These are phyloP conservation scores for Pinus taeda DNA, from an alignment of 75 land plant species.

Conservation along the genomic window DNA sequence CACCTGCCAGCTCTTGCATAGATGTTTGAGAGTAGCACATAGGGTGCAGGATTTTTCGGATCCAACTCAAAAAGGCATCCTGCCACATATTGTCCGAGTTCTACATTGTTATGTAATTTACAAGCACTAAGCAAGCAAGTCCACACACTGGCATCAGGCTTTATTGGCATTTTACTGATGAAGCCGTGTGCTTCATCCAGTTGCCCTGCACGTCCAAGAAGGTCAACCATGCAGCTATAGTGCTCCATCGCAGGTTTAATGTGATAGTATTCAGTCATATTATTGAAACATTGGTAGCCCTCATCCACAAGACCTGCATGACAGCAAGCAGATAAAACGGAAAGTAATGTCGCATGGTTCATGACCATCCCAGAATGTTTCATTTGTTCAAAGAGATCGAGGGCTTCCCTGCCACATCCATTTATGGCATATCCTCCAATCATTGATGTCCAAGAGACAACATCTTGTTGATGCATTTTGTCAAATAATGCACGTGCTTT, in stretches of 20 bases:
- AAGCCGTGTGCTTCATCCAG: slow-evolving; percentile 2
- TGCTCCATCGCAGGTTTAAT: slow-evolving; percentile 20
- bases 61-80: slow-evolving; percentile 2
- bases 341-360: background rate
- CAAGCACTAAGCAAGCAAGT: slow-evolving; percentile 11
- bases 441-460: slow-evolving; percentile 9
- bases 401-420: background rate
- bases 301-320: slow-evolving; percentile 17
- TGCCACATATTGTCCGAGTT: slow-evolving; percentile 4
- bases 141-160: slow-evolving; percentile 9
- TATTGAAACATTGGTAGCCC: slow-evolving; percentile 12
- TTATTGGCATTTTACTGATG: slow-evolving; percentile 6
- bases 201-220: slow-evolving; percentile 13
- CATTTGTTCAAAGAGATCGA: background rate
- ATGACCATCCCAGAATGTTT: background rate
- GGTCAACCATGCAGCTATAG: slow-evolving; percentile 14
- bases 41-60: background rate
- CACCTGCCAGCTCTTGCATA: slow-evolving; percentile 7
- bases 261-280: slow-evolving; percentile 14
- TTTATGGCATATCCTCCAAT: background rate
- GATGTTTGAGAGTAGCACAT: slow-evolving; percentile 10
- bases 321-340: background rate
- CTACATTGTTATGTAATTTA: background rate
- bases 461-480: slow-evolving; percentile 4
- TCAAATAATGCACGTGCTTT: slow-evolving; percentile 8